These are phyloP conservation scores for Clarireedia monteithiana DNA, from an alignment of 2,329 filamentous ascomycete species.

Conservation along the genomic window DNA sequence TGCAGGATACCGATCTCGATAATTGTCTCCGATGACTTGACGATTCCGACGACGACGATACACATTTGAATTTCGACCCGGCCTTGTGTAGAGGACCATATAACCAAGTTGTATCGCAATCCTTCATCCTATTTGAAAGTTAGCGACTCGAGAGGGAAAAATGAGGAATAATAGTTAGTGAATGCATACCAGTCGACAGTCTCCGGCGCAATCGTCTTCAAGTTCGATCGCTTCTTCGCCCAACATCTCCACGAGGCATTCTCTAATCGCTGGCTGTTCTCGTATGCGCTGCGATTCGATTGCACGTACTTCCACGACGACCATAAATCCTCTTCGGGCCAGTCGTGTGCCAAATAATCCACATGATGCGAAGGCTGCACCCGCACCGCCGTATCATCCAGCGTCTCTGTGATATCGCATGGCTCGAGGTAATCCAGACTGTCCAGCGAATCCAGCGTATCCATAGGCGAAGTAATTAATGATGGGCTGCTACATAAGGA, in stretches of 20 bases:
- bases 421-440: background rate
- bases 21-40: conserved; percentile 35
- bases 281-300: conserved; percentile 68
- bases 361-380: conserved; percentile 66
- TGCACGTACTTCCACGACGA: conserved; percentile 93
- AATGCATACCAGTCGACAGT: conserved; percentile 78
- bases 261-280: conserved; percentile 75
- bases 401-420: conserved; percentile 21
- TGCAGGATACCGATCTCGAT: background rate
- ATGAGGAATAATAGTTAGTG: background rate
- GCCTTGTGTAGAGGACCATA: conserved; percentile 80
- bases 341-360: conserved; percentile 92
- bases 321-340: conserved; percentile 97
- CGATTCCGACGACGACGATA: conserved; percentile 31
- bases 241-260: conserved; percentile 97
- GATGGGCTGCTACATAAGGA: conserved; percentile 55
- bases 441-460: conserved; percentile 34
- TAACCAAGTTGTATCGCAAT: conserved; percentile 94
- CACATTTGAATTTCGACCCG: background rate
- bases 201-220: conserved; percentile 84
- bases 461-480: conserved; percentile 33
- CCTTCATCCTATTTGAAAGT: conserved; percentile 67
- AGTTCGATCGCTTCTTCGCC: conserved; percentile 83
- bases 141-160: conserved; percentile 16
- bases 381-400: conserved; percentile 47